Evolutionary conservation across 2,329 filamentous ascomycete species (phyloP).

Genomic region (Cytospora paraplurivora): DNA sequence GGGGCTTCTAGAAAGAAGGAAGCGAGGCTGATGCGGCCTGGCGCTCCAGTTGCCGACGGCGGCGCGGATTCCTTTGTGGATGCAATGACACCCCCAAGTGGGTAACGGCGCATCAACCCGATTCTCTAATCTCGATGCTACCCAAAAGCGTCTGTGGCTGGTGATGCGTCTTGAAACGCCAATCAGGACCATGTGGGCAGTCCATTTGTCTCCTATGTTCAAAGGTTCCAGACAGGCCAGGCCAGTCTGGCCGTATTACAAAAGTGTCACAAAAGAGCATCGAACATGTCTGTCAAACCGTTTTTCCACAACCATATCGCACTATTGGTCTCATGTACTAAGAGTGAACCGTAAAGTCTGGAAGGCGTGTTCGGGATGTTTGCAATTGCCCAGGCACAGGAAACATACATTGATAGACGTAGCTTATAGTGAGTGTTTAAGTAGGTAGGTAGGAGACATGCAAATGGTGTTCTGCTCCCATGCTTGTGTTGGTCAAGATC

Average conservation of each 20-base stretch:
- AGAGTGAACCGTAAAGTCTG: not conserved
- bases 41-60: slow-evolving; percentile 15
- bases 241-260: too few relatives aligned
- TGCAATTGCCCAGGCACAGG: not conserved
- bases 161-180: not conserved
- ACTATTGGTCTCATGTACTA: too few relatives aligned
- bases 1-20: slow-evolving; percentile 23
- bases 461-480: not conserved
- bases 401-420: not conserved
- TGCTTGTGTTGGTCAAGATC: not conserved
- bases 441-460: not conserved
- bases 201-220: not conserved
- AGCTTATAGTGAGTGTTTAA: not conserved
- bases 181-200: not conserved
- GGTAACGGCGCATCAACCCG: slow-evolving; percentile 19
- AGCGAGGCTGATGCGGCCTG: slow-evolving; percentile 8
- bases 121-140: slow-evolving; percentile 1
- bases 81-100: slow-evolving; percentile 20
- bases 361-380: not conserved
- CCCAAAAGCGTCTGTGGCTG: not conserved
- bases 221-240: not conserved
- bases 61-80: slow-evolving; percentile 21
- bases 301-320: not conserved
- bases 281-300: not conserved
- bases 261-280: too few relatives aligned